Evolutionary conservation across 768 basidiomycete species (phyloP), one percentile per base, ranked within the genome.

Genomic region (Podaxis pistillaris): DNA sequence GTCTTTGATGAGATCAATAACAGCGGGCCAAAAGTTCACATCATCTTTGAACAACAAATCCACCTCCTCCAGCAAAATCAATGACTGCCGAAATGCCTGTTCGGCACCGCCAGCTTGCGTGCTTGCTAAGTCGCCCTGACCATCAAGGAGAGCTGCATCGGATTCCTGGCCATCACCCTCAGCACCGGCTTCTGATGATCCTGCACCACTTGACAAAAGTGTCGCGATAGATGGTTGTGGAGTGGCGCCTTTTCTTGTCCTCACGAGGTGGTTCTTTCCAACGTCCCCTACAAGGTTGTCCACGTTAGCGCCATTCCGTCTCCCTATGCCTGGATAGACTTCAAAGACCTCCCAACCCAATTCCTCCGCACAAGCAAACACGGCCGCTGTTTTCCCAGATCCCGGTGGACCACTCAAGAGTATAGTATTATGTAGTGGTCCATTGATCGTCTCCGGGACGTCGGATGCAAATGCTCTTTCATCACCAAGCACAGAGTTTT

Each of bases 321-420:
- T 91, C n/a, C 95, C 95, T 56, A 96, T 88, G 2, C 97, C 97
- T 26, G 97, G 93, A 75, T 95, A 91, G 12, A 98, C 94, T 73
- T 99, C 97, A 69, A 98, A 97, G 12, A 98, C 86, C 55, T 96
- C 93, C 93, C 93, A 99, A 13, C 89, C 93, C 37, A 99, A 80
- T 75, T 99, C 96, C 58, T 88, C 86, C 4, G 95, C 94, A 70
- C 94, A 96, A 0, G 96, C 95, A 74, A 97, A 95, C 1, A 97
- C 90, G 22, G 93, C 84, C 1, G 93, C 88, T 4, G 94, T 96
- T 77, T 99, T 99, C 36, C 97, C 97, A 58, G 81, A 81, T 11
- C 96, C 96, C 36, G 83, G 75, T 0, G 94, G 94, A 0, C 97
- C 97, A 47, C 78, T 72, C 44, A 99, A 82, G 13, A 99, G 77